Percentiles rank a stretch among this genome's conserved stretches.
phyloP scores from a whole-genome alignment of 805 yeast genomes.

The Nakazawaea holstii region DNA sequence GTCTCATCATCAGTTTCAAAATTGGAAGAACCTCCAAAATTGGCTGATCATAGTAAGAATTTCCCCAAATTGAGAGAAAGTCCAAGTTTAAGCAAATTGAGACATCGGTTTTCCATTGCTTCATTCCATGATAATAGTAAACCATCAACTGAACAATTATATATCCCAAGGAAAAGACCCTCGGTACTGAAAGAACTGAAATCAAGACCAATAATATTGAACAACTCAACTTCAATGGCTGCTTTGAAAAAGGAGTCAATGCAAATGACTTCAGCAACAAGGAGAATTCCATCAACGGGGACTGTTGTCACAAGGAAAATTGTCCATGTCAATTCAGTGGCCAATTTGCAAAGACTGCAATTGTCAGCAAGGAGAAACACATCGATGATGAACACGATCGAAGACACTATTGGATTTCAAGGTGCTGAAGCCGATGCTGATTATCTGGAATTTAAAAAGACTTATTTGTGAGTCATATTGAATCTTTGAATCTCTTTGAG shows the following conservation, averaged over 20 bases:
- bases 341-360: background rate
- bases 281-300: background rate
- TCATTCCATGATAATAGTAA: background rate
- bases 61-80: background rate
- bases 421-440: constrained; percentile 9
- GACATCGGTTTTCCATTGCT: background rate
- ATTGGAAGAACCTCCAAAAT: too few species aligned
- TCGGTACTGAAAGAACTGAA: too few species aligned
- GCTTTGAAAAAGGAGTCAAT: background rate
- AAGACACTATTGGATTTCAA: constrained; percentile 2
- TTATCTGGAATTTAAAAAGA: constrained; percentile 5
- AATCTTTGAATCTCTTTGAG: too few species aligned
- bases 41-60: too few species aligned
- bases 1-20: background rate
- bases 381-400: background rate
- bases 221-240: too few species aligned
- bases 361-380: background rate
- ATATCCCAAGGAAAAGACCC: background rate
- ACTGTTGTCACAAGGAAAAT: background rate
- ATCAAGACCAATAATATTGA: too few species aligned
- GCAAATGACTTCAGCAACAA: background rate
- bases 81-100: background rate
- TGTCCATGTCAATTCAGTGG: background rate
- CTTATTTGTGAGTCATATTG: background rate
- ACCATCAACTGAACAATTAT: background rate